phyloP scores from a whole-genome alignment of 352 stramenopile species.

The Phytophthora uliginosa region DNA sequence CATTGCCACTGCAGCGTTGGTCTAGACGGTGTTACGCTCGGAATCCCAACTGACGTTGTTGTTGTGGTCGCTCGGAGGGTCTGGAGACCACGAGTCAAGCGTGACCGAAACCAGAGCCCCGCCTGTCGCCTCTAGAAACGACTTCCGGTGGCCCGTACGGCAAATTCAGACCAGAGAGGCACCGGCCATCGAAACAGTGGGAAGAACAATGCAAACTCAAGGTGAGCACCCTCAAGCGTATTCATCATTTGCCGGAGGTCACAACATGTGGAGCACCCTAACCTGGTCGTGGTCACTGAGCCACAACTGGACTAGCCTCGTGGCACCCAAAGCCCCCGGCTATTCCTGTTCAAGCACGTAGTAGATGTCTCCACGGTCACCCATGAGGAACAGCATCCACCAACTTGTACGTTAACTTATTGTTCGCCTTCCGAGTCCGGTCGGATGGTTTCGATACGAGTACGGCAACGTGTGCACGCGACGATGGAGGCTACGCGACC shows the following conservation, averaged over 20 bases:
- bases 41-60: neutral
- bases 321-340: neutral
- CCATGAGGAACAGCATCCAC: no score
- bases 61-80: neutral
- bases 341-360: neutral
- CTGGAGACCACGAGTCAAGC: neutral
- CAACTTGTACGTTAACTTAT: neutral
- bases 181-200: neutral
- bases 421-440: neutral
- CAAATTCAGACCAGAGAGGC: neutral
- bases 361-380: no score
- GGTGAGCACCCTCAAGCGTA: neutral
- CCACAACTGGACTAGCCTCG: neutral
- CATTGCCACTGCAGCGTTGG: neutral
- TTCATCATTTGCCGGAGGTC: conserved; percentile 2
- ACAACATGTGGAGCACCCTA: neutral
- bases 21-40: neutral
- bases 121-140: conserved; percentile 1
- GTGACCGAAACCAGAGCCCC: neutral
- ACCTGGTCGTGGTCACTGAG: neutral
- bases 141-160: neutral
- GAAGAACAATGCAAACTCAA: neutral
- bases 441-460: neutral
- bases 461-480: conserved; percentile 26
- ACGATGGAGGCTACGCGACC: conserved; percentile 29